Evolutionary conservation across 805 yeast species (phyloP).

Genomic region (Lipomyces yamadae): DNA sequence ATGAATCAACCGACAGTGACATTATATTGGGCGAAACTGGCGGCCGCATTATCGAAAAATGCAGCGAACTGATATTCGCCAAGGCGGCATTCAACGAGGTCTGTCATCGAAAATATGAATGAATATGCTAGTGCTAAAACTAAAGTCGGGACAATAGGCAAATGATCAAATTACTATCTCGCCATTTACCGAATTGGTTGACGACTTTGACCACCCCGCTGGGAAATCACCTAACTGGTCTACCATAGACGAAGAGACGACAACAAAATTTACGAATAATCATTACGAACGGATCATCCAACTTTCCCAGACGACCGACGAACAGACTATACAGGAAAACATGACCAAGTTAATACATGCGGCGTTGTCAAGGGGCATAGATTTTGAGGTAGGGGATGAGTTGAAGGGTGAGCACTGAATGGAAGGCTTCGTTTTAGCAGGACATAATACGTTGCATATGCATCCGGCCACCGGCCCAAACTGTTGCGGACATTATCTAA

Average conservation of each 20-base stretch:
- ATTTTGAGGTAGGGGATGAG: conserved; percentile 2
- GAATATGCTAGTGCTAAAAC: background rate
- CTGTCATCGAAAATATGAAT: background rate
- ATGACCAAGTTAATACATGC: conserved; percentile 5
- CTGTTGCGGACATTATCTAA: too few species aligned
- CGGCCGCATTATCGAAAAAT: conserved; percentile 28
- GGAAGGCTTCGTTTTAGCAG: background rate
- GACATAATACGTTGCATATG: background rate
- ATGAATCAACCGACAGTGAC: conserved; percentile 24
- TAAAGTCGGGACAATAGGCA: conserved; percentile 15
- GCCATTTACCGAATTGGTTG: conserved; percentile 24
- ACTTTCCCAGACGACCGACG: background rate
- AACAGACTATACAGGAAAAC: background rate
- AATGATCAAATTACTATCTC: conserved; percentile 3
- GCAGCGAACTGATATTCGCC: conserved; percentile 24
- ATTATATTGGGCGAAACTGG: conserved; percentile 16
- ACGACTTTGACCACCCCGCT: conserved; percentile 44
- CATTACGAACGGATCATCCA: conserved; percentile 8
- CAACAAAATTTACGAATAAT: conserved; percentile 21
- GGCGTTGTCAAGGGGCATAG: conserved; percentile 17
- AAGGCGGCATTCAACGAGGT: conserved; percentile 6
- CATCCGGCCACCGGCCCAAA: too few species aligned
- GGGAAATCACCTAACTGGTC: conserved; percentile 24
- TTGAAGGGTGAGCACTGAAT: background rate
- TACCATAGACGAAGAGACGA: conserved; percentile 23